Percentiles rank a stretch among this genome's conserved stretches.
phyloP scores from a whole-genome alignment of 2,329 filamentous ascomycete species.

The Canariomyces notabilis region DNA sequence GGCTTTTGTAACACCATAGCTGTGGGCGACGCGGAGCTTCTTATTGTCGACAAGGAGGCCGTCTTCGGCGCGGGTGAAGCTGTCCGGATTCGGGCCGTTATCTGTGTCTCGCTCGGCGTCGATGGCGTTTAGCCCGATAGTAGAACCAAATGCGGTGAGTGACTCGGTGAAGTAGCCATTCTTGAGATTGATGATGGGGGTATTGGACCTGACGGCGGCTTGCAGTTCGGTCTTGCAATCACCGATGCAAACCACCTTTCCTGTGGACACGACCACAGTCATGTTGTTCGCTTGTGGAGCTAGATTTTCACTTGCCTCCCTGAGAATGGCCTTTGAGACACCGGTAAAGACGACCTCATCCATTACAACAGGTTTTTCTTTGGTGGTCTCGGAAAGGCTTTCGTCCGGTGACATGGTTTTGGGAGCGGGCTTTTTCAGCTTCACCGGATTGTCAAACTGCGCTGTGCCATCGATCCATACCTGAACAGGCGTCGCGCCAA shows the following conservation, averaged over 20 bases:
- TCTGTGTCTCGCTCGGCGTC: constrained; percentile 51
- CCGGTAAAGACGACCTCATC: constrained; percentile 52
- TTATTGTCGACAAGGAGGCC: constrained; percentile 51
- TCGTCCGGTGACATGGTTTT: constrained; percentile 37
- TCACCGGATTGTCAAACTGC: constrained; percentile 51
- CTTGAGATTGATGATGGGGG: constrained; percentile 41
- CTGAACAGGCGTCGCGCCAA: constrained; percentile 55
- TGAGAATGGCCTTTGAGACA: constrained; percentile 46
- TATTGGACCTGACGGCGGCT: constrained; percentile 26
- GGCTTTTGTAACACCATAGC: constrained; percentile 54
- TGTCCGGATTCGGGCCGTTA: constrained; percentile 42
- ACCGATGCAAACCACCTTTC: constrained; percentile 54
- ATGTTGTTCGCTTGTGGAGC: constrained; percentile 25
- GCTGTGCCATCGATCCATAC: constrained; percentile 59
- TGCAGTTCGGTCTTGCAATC: constrained; percentile 42
- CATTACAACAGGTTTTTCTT: constrained; percentile 36
- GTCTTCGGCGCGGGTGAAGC: constrained; percentile 55
- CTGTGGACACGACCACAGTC: constrained; percentile 48
- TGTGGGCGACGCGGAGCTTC: constrained; percentile 48
- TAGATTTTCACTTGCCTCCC: constrained; percentile 33
- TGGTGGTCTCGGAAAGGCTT: constrained; percentile 37
- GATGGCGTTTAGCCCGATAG: constrained; percentile 59
- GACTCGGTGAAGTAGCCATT: constrained; percentile 58
- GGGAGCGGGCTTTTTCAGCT: constrained; percentile 46
- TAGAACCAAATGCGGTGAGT: constrained; percentile 56